Conservation (phyloP, 345 rosid genomes). For the Salix viminalis region DNA sequence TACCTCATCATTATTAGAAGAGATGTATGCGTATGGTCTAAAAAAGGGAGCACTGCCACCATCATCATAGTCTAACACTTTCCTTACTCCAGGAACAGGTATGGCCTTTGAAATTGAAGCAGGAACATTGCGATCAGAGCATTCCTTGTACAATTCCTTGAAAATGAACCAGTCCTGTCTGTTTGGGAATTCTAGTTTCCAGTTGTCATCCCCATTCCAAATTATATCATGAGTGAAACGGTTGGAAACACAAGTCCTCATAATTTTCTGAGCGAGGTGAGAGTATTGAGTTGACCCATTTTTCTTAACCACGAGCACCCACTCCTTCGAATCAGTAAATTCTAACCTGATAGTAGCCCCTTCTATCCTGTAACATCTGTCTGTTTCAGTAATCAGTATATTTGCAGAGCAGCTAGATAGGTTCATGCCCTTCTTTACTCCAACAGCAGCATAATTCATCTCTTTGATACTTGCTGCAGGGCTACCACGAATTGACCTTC, state of each 20-base stretch:
- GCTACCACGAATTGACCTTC: constrained; percentile 41
- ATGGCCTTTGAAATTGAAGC: constrained; percentile 46
- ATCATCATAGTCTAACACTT: constrained; percentile 53
- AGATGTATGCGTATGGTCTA: constrained; percentile 59
- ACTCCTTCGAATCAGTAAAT: constrained; percentile 52
- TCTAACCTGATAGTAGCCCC: constrained; percentile 57
- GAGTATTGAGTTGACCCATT: constrained; percentile 41
- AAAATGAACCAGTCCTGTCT: constrained; percentile 70
- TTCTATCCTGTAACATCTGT: constrained; percentile 71
- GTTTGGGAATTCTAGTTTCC: constrained; percentile 82
- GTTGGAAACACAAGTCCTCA: constrained; percentile 61
- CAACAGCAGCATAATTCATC: constrained; percentile 22
- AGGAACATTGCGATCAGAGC: constrained; percentile 60
- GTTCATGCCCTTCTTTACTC: constrained; percentile 32
- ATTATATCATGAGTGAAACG: constrained; percentile 59
- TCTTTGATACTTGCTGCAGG: constrained; percentile 34
- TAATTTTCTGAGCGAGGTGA: constrained; percentile 47
- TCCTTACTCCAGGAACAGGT: constrained; percentile 77
- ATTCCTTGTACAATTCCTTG: constrained; percentile 83
- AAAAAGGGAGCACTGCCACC: constrained; percentile 27
- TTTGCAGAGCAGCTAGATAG: constrained; percentile 53
- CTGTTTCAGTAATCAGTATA: constrained; percentile 50
- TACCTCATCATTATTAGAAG: constrained; percentile 56
- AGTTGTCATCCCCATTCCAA: constrained; percentile 67
- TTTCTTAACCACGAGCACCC: constrained; percentile 62